A percentile compares a stretch with the other conserved stretches of the same genome.
Conservation (phyloP, 75 land plant genomes). For the Sequoia sempervirens region DNA sequence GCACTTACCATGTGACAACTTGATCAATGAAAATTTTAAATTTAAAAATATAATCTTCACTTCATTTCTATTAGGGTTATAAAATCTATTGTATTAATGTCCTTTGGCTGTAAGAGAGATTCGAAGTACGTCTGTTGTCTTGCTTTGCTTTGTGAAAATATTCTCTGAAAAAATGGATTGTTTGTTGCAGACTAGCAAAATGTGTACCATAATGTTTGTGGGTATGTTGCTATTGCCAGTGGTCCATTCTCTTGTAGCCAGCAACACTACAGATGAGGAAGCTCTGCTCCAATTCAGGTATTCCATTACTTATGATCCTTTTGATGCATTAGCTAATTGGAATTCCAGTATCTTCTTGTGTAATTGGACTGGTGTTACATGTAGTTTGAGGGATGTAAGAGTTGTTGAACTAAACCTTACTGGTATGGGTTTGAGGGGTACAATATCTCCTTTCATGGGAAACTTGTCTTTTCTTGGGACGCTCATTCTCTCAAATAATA, state of each 20-base stretch:
- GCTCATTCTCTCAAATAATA: background rate
- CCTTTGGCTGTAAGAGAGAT: no score
- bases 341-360: conserved; percentile 6
- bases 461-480: background rate
- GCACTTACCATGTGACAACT: no score
- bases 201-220: no score
- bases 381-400: background rate
- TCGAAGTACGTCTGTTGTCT: no score
- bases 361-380: conserved; percentile 22
- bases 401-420: background rate
- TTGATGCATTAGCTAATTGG: background rate
- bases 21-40: no score
- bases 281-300: conserved; percentile 3
- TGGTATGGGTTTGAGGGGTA: background rate
- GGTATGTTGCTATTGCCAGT: no score
- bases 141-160: no score
- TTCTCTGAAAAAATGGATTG: no score
- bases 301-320: background rate
- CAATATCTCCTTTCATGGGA: background rate
- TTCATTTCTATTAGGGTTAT: no score
- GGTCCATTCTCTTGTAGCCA: background rate
- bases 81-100: no score
- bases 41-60: no score
- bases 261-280: background rate
- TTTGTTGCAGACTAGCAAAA: no score